Evolutionary conservation across 305 asterid species (phyloP).

Genomic region (Lippia alba): DNA sequence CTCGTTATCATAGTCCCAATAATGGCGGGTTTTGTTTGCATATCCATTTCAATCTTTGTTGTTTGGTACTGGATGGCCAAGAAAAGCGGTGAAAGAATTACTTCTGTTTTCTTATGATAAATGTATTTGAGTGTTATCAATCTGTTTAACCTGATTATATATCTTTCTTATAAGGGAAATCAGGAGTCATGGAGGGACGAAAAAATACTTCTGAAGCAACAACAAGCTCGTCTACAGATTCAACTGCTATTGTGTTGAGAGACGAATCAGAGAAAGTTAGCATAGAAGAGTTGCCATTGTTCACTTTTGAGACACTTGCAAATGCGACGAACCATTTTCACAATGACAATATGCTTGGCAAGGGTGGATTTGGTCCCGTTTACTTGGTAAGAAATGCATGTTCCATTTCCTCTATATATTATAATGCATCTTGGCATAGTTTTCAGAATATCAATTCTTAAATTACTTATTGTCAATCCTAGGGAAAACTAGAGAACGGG

Average conservation of each 20-base stretch:
- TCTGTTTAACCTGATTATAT: not conserved
- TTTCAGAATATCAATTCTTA: slow-evolving; percentile 10
- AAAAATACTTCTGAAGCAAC: slow-evolving; percentile 25
- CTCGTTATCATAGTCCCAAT: slow-evolving; percentile 39
- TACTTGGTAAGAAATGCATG: slow-evolving; percentile 48
- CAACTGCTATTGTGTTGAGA: too few relatives aligned
- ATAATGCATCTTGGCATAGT: too few relatives aligned
- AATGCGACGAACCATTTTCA: slow-evolving; percentile 39
- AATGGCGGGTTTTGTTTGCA: slow-evolving; percentile 28
- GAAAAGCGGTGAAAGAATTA: slow-evolving; percentile 41
- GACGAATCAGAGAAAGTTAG: too few relatives aligned
- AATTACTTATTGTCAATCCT: not conserved
- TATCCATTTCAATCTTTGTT: slow-evolving; percentile 32
- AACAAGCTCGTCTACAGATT: slow-evolving; percentile 23
- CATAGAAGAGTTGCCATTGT: too few relatives aligned
- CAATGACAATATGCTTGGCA: slow-evolving; percentile 47
- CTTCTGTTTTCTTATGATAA: too few relatives aligned
- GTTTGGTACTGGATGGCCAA: slow-evolving; percentile 41
- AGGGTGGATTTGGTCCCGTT: slow-evolving; percentile 66
- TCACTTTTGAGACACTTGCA: too few relatives aligned
- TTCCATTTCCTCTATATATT: not conserved
- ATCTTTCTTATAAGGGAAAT: slow-evolving; percentile 5
- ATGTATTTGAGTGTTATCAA: not conserved
- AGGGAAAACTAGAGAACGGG: slow-evolving; percentile 50
- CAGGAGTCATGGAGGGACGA: slow-evolving; percentile 26